Base-by-base conservation (phyloP, 2,329 filamentous ascomycete genomes). In the Ambrosiella xylebori region DNA sequence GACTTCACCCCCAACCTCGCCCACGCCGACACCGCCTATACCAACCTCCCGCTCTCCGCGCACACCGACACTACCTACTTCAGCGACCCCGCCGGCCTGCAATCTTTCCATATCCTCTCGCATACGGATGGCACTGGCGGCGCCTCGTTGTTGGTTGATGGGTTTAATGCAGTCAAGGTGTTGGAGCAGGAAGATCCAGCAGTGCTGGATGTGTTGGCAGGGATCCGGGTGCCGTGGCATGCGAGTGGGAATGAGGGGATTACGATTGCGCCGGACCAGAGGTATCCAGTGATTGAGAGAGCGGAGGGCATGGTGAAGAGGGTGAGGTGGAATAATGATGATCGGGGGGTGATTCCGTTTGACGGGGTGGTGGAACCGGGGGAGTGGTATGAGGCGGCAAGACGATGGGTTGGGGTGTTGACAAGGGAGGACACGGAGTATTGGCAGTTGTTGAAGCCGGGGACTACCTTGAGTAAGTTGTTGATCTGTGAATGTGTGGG, bases 31-130 rank as follows among this genome's bases (percentile, higher is more conserved):
- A 94, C 87, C 1, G 89, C 89, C 2, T 98, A 97, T 71, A 96
- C 91, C 1, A 88, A 85, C 64, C 76, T 93, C 55, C 82, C 83
- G 1, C 78, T 98, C 2, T 80, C 82, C 17, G 84, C 86, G 0
- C 93, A 98, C 69, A 97, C 91, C 1, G 93, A 98, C 71, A 97
- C 81, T 6, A 95, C 91, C 0, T 97, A 98, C 70, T 97, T 97
- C 71, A 89, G 82, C 19, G 91, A 97, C 62, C 91, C 93, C 0
- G 84, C 87, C 1, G 88, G 91, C 8, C 77, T 98, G 39, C 93
- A 98, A 68, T 82, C 93, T 35, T 94, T 98, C 69, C 93, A 98
- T 67, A 75, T 96, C 52, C 78, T 97, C 36, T 93, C 87, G 0
- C 84, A 82, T 7, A 58, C 53, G 1, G 66, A 68, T 1, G 65